Base-by-base conservation (phyloP, 371 early-diverging fungal species). In the Capillidium heterosporum region DNA sequence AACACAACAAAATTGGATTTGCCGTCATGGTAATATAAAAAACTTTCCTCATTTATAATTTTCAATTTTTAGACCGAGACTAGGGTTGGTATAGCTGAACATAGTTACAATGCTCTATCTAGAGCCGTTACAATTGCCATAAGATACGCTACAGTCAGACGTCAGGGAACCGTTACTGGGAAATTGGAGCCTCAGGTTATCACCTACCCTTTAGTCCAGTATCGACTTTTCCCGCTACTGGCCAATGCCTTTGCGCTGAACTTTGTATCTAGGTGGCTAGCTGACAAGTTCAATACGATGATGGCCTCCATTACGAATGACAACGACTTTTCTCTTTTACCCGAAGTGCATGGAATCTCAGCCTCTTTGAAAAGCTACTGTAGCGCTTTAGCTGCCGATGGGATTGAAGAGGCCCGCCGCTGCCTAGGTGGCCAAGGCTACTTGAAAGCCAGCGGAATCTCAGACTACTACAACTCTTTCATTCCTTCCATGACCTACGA, bases 351-450 rank as follows among this genome's bases (percentile, higher is more conserved):
- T 64, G 89, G 87, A 29, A 79, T 80, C 55, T 81, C 82, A 0
- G 85, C 88, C 0, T 87, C 87, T 11, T 74, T 92, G 52, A 92
- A 92, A 72, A 74, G 80, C 32, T 76, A 84, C 68, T 76, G 77
- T 23, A 86, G 88, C 0, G 82, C 81, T 24, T 70, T 82, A 60
- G 81, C 76, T n/a, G 64, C 78, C 5, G 75, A 78, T 17, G 82
- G 81, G n/a, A 77, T 91, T 57, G 91, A 91, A 61, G 80, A 81
- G 2, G 73, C 82, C 59, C 70, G 81, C 58, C 69, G 83, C 57
- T 71, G 80, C 62, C 63, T 85, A 66, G 91, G 91, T 58, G 91
- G 91, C 28, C 89, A 89, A 53, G 89, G 89, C 3, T 91, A 77
- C 65, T 78, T 82, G 17, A 61, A 64, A 72, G 77, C 61, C 68